Conservation (phyloP, 208 protist genomes). For the Leishmania braziliensis region DNA sequence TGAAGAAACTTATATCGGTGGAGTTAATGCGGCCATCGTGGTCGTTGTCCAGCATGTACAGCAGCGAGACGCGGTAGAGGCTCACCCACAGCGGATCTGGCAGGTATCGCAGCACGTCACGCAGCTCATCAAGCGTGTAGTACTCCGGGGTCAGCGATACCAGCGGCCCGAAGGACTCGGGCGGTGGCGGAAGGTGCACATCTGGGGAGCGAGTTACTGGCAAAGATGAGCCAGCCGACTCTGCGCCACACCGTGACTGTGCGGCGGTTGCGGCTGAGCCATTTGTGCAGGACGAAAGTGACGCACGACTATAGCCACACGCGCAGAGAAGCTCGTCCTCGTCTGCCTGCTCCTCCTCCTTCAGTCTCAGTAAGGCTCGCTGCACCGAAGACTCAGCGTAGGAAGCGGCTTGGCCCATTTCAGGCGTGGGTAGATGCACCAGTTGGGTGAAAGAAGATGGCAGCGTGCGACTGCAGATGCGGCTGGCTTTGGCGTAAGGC, state of each 20-base stretch:
- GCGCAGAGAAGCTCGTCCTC: conserved; percentile 34
- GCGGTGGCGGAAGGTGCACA: conserved; percentile 21
- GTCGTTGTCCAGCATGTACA: conserved; percentile 74
- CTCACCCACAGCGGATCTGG: conserved; percentile 60
- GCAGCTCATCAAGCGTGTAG: conserved; percentile 63
- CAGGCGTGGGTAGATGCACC: neutral
- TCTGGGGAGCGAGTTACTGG: neutral
- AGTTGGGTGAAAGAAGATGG: neutral
- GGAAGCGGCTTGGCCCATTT: conserved; percentile 60
- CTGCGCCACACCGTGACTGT: neutral
- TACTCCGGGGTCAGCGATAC: conserved; percentile 38
- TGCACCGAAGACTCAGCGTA: conserved; percentile 55
- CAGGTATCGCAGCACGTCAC: conserved; percentile 47
- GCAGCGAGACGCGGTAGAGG: conserved; percentile 53
- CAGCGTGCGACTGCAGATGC: neutral
- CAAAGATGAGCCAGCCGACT: neutral
- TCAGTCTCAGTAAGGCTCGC: conserved; percentile 39
- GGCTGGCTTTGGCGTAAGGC: too few species aligned
- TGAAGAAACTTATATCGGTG: conserved; percentile 58
- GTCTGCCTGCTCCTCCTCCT: conserved; percentile 35
- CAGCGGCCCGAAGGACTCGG: conserved; percentile 32
- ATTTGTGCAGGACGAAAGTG: neutral
- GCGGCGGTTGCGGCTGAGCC: neutral
- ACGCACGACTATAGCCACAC: conserved; percentile 33
- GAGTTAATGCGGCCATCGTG: conserved; percentile 56